A percentile compares a stretch with the other conserved stretches of the same genome.
These are phyloP conservation scores for Arthrinium puccinioides DNA, from an alignment of 2,329 filamentous ascomycete genomes.

Conservation along the genomic window DNA sequence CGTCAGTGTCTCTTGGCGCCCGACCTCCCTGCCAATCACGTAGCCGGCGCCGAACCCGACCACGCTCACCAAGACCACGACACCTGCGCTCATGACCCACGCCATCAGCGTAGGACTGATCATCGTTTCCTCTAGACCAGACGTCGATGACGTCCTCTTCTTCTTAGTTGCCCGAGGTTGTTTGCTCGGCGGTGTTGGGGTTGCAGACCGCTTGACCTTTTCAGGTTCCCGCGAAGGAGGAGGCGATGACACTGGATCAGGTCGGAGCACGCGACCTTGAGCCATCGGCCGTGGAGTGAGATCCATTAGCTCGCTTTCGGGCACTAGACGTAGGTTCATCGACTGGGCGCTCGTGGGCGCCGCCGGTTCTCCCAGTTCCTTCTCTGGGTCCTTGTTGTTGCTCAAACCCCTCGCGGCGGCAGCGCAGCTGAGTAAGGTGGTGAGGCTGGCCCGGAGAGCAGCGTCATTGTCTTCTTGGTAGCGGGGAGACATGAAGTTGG, in stretches of 20 bases:
- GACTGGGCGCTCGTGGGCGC: slow-evolving; percentile 43
- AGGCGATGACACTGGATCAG: slow-evolving; percentile 8
- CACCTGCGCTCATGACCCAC: slow-evolving; percentile 60
- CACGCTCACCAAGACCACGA: slow-evolving; percentile 60
- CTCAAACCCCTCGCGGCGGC: slow-evolving; percentile 80
- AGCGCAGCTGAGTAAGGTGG: slow-evolving; percentile 88
- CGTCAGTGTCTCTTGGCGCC: slow-evolving; percentile 49
- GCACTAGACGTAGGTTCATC: slow-evolving; percentile 51
- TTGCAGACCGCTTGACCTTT: slow-evolving; percentile 45
- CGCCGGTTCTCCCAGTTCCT: slow-evolving; percentile 26
- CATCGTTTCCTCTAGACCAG: slow-evolving; percentile 30
- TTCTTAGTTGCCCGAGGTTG: slow-evolving; percentile 47
- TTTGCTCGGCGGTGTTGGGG: slow-evolving; percentile 27
- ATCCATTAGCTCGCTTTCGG: slow-evolving; percentile 51
- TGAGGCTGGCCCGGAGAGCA: slow-evolving; percentile 85
- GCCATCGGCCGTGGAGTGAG: slow-evolving; percentile 16
- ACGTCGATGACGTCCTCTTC: slow-evolving; percentile 40
- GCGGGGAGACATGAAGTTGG: slow-evolving; percentile 64
- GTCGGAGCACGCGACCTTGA: slow-evolving; percentile 8
- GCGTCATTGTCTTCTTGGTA: slow-evolving; percentile 88
- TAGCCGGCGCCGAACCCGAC: slow-evolving; percentile 64
- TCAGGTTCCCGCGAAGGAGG: slow-evolving; percentile 11
- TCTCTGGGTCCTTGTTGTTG: slow-evolving; percentile 59
- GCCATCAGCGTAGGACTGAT: slow-evolving; percentile 55
- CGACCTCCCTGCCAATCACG: slow-evolving; percentile 60